Evolutionary conservation across 192 early-diverging fungal genomes (phyloP), one percentile per base, ranked within the genome.

Genomic region (Entomortierella beljakovae): DNA sequence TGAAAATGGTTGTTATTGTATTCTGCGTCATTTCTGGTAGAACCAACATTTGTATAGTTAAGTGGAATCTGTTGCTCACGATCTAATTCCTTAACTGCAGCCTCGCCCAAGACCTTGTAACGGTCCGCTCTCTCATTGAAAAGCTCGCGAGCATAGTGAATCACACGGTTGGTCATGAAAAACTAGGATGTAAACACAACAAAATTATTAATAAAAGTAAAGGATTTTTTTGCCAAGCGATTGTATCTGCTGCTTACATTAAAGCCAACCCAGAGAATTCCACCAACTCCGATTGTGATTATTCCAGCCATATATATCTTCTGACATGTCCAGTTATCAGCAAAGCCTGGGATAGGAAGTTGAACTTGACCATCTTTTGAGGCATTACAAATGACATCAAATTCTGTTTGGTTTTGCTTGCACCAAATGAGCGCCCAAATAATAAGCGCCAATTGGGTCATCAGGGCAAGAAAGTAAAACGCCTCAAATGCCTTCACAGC

Each of bases 131-230:
- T 64, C 5, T 59, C 61, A 0, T 42, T 48, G 63, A 70, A 79
- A 28, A 79, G 42, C 50, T 79, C 75, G 31, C 75, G 67, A 20
- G 75, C 75, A 49, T 79, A 79, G 37, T 79, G 75, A 42, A 79
- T 79, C 35, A 79, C 75, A 29, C 75, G 67, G 51, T 79, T 79
- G 67, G 75, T 79, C 75, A 79, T 70, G 46, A 59, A 79, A 32
- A 79, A 64, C 71, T 74, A 66, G 32, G n/a, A n/a, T n/a, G 25
- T 15, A 16, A 23, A 16, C n/a, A 16, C 16, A 52, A n/a, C n/a
- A 22, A 23, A n/a, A 23, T 52, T 6, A 43, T 18, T 53, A 9
- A 15, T 53, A 23, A 26, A 15, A 23, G 28, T 10, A 7, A 28
- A 15, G 2, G 3, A 6, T 6, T 26, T 29, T 1, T 8, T 53